Conservation (phyloP, 2,329 filamentous ascomycete genomes). For the Paecilomyces sp. region DNA sequence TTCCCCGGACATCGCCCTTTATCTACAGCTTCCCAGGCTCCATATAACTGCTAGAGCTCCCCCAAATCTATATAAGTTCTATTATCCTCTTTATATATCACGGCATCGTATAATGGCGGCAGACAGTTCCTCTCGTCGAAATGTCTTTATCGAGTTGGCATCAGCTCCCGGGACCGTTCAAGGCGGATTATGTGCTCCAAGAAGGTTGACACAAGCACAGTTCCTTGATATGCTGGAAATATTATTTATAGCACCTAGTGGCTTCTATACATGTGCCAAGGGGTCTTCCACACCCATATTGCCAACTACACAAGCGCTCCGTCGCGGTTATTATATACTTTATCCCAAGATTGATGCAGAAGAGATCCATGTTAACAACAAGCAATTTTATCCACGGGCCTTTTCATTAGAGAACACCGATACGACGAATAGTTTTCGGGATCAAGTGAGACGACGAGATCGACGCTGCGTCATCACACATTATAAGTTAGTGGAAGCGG, state of each 20-base stretch:
- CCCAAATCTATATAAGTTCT: too few species aligned
- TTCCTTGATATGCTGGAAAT: conserved; percentile 1
- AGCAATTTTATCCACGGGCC: not conserved
- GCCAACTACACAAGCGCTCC: not conserved
- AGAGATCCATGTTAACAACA: not conserved
- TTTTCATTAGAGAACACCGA: not conserved
- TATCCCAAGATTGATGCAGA: not conserved
- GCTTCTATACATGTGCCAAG: not conserved
- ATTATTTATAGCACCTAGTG: not conserved
- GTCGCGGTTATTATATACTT: not conserved
- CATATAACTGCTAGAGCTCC: too few species aligned
- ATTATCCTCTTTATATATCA: too few species aligned
- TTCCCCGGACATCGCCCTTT: too few species aligned
- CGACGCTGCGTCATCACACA: conserved; percentile 1
- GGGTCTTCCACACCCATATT: not conserved
- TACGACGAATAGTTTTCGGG: not conserved
- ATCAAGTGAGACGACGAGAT: conserved; percentile 10
- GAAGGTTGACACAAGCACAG: not conserved
- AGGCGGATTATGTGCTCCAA: conserved; percentile 1
- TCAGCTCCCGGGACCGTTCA: not conserved
- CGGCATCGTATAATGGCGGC: not conserved
- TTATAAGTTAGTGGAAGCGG: not conserved
- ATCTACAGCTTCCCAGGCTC: too few species aligned
- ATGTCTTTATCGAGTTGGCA: not conserved
- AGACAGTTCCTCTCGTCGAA: not conserved